phyloP scores from a whole-genome alignment of 352 stramenopile genomes.

The Phytophthora agathidicida region DNA sequence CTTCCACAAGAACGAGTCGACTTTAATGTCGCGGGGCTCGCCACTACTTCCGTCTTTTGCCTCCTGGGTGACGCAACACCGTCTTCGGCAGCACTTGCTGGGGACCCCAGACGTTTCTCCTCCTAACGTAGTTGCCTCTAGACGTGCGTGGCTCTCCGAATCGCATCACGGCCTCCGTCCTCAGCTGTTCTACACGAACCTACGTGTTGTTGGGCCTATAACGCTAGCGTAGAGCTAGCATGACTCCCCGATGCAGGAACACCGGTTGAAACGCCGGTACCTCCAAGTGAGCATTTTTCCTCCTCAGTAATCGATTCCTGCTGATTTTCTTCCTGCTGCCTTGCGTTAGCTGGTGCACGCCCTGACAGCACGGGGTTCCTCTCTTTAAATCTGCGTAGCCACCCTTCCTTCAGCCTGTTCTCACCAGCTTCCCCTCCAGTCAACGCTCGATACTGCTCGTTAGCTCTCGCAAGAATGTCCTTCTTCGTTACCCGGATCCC shows the following conservation, averaged over 20 bases:
- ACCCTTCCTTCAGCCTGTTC: conserved; percentile 24
- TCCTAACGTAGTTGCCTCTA: too few relatives aligned
- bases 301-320: conserved; percentile 1
- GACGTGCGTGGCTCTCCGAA: too few relatives aligned
- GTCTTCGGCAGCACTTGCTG: not conserved
- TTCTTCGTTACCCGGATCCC: conserved; percentile 18
- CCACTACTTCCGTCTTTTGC: conserved; percentile 5
- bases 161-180: too few relatives aligned
- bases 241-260: too few relatives aligned
- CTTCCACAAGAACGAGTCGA: not conserved
- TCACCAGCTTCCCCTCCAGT: not conserved
- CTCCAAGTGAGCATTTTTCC: not conserved
- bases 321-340: not conserved
- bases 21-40: not conserved
- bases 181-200: too few relatives aligned
- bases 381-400: conserved; percentile 32
- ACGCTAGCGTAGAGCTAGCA: too few relatives aligned
- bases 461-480: conserved; percentile 20
- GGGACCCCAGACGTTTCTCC: not conserved
- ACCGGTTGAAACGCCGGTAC: too few relatives aligned
- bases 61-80: not conserved
- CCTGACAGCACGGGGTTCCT: conserved; percentile 25
- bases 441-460: conserved; percentile 19
- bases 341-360: conserved; percentile 3
- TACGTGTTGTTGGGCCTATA: too few relatives aligned